These are phyloP conservation scores for Clohesyomyces aquaticus DNA, from an alignment of 495 filamentous ascomycete species.

Conservation along the genomic window DNA sequence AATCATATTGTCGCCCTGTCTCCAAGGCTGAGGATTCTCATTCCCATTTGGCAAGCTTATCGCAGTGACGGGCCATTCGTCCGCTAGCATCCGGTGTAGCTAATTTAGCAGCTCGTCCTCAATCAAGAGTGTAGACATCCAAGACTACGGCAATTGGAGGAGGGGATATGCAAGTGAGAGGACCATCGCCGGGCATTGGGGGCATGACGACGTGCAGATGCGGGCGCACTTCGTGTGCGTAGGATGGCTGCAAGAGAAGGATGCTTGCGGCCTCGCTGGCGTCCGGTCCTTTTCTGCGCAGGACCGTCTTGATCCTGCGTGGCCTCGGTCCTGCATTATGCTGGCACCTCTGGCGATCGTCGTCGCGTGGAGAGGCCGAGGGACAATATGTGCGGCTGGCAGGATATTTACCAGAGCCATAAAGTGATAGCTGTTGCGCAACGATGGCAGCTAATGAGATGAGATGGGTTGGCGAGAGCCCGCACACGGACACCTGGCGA, in stretches of 20 bases:
- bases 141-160: slow-evolving; percentile 22
- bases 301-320: slow-evolving; percentile 13
- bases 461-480: too few species aligned
- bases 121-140: neutral
- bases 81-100: slow-evolving; percentile 15
- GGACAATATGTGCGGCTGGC: neutral
- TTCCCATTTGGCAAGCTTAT: slow-evolving; percentile 1
- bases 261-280: slow-evolving; percentile 10
- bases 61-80: neutral
- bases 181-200: slow-evolving; percentile 7
- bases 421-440: too few species aligned
- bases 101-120: slow-evolving; percentile 3
- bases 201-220: slow-evolving; percentile 29
- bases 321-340: slow-evolving; percentile 5
- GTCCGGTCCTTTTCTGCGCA: neutral
- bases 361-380: neutral
- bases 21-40: slow-evolving; percentile 20
- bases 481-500: too few species aligned
- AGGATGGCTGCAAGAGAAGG: neutral
- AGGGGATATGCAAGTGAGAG: neutral
- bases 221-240: slow-evolving; percentile 8
- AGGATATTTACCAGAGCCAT: neutral
- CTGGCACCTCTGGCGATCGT: slow-evolving; percentile 4
- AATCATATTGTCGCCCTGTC: slow-evolving; percentile 6
- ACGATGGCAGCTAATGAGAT: too few species aligned